A percentile compares a stretch with the other conserved stretches of the same genome.
These are phyloP conservation scores for Talinum fruticosum DNA, from an alignment of 148 eudicot genomes.

Conservation along the genomic window DNA sequence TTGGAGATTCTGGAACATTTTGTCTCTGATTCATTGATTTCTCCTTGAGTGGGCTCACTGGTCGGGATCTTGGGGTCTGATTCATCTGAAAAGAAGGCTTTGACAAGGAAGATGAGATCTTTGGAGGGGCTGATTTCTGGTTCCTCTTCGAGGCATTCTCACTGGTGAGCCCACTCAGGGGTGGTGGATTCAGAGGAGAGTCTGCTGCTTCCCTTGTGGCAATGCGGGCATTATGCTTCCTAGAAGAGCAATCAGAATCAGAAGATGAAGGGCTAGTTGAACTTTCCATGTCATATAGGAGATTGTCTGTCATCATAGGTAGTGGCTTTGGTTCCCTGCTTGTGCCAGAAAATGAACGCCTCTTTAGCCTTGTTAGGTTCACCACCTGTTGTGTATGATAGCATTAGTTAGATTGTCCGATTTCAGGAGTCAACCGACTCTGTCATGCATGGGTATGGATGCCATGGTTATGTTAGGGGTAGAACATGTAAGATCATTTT, in stretches of 20 bases:
- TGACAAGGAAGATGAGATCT: background rate
- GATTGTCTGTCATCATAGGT: conserved; percentile 66
- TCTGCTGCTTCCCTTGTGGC: conserved; percentile 11
- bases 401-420: background rate
- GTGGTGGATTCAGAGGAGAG: conserved; percentile 12
- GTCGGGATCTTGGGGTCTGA: conserved; percentile 35
- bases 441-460: background rate
- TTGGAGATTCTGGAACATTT: conserved; percentile 23
- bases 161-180: conserved; percentile 11
- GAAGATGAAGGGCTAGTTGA: conserved; percentile 69
- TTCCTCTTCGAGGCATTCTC: conserved; percentile 24
- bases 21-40: conserved; percentile 52
- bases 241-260: conserved; percentile 56
- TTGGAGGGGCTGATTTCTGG: conserved; percentile 31
- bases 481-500: background rate
- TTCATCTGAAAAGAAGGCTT: conserved; percentile 28
- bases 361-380: conserved; percentile 57
- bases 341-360: conserved; percentile 54
- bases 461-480: background rate
- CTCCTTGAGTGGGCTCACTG: conserved; percentile 58
- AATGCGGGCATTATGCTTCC: conserved; percentile 23
- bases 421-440: background rate
- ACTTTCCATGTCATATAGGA: conserved; percentile 78
- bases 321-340: conserved; percentile 31
- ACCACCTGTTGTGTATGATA: conserved; percentile 43